Evolutionary conservation across 192 early-diverging fungal genomes (phyloP), one percentile per base, ranked within the genome.

Genomic region (Backusella westeae): DNA sequence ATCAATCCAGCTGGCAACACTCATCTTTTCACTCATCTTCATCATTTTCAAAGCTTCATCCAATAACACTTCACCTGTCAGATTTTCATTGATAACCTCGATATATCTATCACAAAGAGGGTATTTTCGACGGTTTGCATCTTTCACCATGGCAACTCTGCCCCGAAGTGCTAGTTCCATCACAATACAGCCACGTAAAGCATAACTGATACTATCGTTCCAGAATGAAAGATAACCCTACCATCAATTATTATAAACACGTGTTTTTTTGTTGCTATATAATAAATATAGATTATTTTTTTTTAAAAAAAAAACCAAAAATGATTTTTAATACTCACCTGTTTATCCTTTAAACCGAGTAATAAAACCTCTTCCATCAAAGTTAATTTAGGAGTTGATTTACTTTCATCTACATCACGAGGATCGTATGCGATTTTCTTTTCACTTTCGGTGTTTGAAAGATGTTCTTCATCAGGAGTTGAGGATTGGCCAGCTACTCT

Each of bases 181-280:
- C 41, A 99, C 86, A 79, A 99, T 99, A 74, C 93, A 94, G 15
- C 96, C 97, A 75, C 97, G 89, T 19, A 99, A 83, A 1, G 96
- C 94, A 85, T 99, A 99, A 26, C 95, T 97, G 70, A 99, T 95
- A 81, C 95, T 96, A 85, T 99, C 97, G 84, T 99, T 99, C 97
- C 97, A 99, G 81, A 99, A 99, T 32, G 96, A 97, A 44, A 99
- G 89, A 75, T 97, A 96, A 1, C 97, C 97, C 90, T 97, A 86
- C 14, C 35, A 68, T 35, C 29, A 34, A 63, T 26, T 35, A 73
- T 32, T 26, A 23, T 39, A 77, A 56, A 73, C 68, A 77, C 69
- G 71, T 42, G 41, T 19, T 46, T 67, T 34, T 15, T 39, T 53
- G 23, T 29, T 53, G 14, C 42, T 53, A 53, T 73, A 44, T 53